Conservation (phyloP, 2,329 filamentous ascomycete species). For the Calonectria multiphialidica region DNA sequence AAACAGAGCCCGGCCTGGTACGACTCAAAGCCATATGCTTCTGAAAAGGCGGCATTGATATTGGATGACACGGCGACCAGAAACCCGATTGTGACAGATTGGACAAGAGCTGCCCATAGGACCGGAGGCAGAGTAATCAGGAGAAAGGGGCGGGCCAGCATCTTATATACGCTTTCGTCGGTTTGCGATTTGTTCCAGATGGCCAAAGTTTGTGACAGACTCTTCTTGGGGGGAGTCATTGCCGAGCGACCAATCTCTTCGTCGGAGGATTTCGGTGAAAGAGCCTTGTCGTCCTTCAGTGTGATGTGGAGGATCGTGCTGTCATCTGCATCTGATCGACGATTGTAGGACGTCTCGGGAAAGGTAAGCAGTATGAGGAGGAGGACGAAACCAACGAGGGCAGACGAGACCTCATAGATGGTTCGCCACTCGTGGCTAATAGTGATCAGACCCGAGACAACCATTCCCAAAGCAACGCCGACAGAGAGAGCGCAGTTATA, state of each 20-base stretch:
- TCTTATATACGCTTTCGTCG: slow-evolving; percentile 58
- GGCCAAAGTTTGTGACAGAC: slow-evolving; percentile 51
- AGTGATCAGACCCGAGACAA: slow-evolving; percentile 62
- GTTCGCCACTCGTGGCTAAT: slow-evolving; percentile 61
- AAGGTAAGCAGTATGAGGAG: slow-evolving; percentile 65
- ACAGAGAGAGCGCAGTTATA: slow-evolving; percentile 56
- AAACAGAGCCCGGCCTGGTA: slow-evolving; percentile 66
- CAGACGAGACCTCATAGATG: slow-evolving; percentile 64
- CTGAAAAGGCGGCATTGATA: slow-evolving; percentile 56
- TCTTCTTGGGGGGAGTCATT: slow-evolving; percentile 32
- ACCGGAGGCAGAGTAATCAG: slow-evolving; percentile 65
- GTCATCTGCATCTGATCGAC: slow-evolving; percentile 36
- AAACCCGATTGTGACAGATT: slow-evolving; percentile 68
- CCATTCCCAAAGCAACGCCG: slow-evolving; percentile 56
- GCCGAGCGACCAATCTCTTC: slow-evolving; percentile 24
- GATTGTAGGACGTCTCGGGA: slow-evolving; percentile 64
- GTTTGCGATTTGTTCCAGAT: slow-evolving; percentile 58
- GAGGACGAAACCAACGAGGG: slow-evolving; percentile 61
- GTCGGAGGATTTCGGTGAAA: slow-evolving; percentile 29
- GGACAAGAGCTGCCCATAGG: slow-evolving; percentile 66
- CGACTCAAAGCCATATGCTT: slow-evolving; percentile 57
- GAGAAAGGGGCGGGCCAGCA: slow-evolving; percentile 62
- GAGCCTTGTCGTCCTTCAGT: slow-evolving; percentile 18
- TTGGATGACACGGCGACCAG: slow-evolving; percentile 67
- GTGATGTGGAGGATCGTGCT: slow-evolving; percentile 8